Evolutionary conservation across 176 grass and related monocot genomes (phyloP).

Genomic region (Chrysopogon serrulatus): DNA sequence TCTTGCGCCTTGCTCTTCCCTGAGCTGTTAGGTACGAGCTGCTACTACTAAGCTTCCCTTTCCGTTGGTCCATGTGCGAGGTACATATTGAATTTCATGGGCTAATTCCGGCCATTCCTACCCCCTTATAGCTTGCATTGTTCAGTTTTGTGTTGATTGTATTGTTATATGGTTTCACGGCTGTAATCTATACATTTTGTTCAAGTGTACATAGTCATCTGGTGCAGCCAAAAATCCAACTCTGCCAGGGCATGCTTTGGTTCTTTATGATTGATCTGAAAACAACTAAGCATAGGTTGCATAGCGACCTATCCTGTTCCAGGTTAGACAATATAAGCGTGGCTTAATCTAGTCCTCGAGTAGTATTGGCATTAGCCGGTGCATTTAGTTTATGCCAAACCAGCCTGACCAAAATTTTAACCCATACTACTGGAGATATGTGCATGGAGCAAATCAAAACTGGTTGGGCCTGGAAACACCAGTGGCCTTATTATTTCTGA

Average conservation of each 20-base stretch:
- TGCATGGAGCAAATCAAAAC: not conserved
- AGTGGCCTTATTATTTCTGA: not conserved
- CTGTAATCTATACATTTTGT: not conserved
- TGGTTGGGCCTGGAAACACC: not conserved
- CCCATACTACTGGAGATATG: not conserved
- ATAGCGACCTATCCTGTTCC: not conserved
- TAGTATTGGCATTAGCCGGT: not conserved
- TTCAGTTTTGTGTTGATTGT: not conserved
- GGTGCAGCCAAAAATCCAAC: not conserved
- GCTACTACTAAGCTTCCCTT: not conserved
- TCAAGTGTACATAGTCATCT: not conserved
- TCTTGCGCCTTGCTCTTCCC: not conserved
- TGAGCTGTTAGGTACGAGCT: not conserved
- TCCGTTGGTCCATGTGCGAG: not conserved
- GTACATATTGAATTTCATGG: not conserved
- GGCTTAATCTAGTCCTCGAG: not conserved
- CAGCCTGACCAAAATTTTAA: not conserved
- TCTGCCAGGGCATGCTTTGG: not conserved
- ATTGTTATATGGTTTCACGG: not conserved
- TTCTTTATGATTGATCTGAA: not conserved
- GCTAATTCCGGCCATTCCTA: not conserved
- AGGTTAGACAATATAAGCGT: not conserved
- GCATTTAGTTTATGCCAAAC: not conserved
- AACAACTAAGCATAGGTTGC: not conserved
- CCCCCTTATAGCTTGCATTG: not conserved